Evolutionary conservation across 2,329 filamentous ascomycete genomes (phyloP), one percentile per base, ranked within the genome.

Genomic region (Bipolaris zeicola): DNA sequence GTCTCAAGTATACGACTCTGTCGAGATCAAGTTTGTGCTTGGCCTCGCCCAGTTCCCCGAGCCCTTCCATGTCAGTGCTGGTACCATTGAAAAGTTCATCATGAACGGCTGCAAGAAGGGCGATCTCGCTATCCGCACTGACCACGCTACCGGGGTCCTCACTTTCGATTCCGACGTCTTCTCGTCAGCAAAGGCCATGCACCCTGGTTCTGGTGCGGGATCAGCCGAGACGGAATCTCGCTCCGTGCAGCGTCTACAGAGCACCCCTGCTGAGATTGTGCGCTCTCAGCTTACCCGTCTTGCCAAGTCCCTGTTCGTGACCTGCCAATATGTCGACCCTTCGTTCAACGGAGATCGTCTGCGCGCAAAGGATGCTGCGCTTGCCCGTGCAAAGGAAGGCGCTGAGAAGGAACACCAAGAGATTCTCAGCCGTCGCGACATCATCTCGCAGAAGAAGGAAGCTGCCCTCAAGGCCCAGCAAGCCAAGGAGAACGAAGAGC

Each of bases 31-130:
- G 69, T 98, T 98, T 70, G 94, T 99, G 44, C 89, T 96, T 77
- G 89, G 91, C 71, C 89, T 99, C 52, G 95, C 95, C 61, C 86
- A 95, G 73, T 99, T 99, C 84, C 95, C 95, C 8, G 93, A 96
- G 76, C 92, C 95, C 39, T 98, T 96, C 85, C 90, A 97, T 80
- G 92, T 98, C 66, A 90, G 86, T 62, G 88, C 90, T 51, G 87
- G 89, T 65, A 96, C 91, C 60, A 96, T 99, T 66, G 95, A 99
- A 83, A 99, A 98, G 82, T 99, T 99, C 84, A 98, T 99, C 84
- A 99, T 99, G 95, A 99, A 99, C 79, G 95, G 95, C 63, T 98
- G 96, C 86, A 99, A 99, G 87, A 99, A 99, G 86, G 95, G 95
- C 55, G 95, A 99, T 70, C 85, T 99, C 43, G 90, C 95, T 51